These are phyloP conservation scores for Kregervanrija delftensis DNA, from an alignment of 805 yeast genomes.

Conservation along the genomic window DNA sequence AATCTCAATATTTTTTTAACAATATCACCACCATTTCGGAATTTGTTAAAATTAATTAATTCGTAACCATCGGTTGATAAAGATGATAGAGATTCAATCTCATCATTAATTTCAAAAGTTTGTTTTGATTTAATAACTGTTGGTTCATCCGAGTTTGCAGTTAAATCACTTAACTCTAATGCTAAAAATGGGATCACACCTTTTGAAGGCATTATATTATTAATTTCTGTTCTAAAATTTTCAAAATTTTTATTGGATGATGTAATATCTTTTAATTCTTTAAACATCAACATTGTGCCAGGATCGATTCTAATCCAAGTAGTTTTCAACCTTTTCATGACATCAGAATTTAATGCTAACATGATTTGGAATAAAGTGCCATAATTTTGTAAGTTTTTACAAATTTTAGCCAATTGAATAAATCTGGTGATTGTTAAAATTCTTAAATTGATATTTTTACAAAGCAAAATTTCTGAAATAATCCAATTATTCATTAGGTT, in stretches of 20 bases:
- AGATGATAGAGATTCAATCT: background rate
- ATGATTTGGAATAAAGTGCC: slow-evolving; percentile 85
- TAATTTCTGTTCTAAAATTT: slow-evolving; percentile 57
- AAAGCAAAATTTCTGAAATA: slow-evolving; percentile 75
- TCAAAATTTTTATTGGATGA: slow-evolving; percentile 72
- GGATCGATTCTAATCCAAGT: slow-evolving; percentile 75
- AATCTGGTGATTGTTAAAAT: slow-evolving; percentile 73
- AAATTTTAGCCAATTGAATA: slow-evolving; percentile 77
- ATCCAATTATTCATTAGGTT: slow-evolving; percentile 90
- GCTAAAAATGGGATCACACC: slow-evolving; percentile 93
- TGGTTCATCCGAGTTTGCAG: slow-evolving; percentile 63
- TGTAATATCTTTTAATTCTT: slow-evolving; percentile 60
- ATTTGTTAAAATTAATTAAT: slow-evolving; percentile 71
- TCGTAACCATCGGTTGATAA: slow-evolving; percentile 25
- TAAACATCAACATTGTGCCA: slow-evolving; percentile 63
- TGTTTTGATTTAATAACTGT: slow-evolving; percentile 30
- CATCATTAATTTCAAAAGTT: slow-evolving; percentile 6
- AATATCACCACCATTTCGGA: slow-evolving; percentile 66
- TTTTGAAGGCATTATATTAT: slow-evolving; percentile 44
- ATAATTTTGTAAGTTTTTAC: slow-evolving; percentile 68
- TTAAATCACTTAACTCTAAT: slow-evolving; percentile 73
- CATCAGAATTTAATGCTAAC: slow-evolving; percentile 67
- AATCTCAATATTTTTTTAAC: slow-evolving; percentile 71
- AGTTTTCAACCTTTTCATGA: slow-evolving; percentile 48
- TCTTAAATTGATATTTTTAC: slow-evolving; percentile 52